Conservation (phyloP, 2,329 filamentous ascomycete genomes). For the Colletotrichum tanaceti region DNA sequence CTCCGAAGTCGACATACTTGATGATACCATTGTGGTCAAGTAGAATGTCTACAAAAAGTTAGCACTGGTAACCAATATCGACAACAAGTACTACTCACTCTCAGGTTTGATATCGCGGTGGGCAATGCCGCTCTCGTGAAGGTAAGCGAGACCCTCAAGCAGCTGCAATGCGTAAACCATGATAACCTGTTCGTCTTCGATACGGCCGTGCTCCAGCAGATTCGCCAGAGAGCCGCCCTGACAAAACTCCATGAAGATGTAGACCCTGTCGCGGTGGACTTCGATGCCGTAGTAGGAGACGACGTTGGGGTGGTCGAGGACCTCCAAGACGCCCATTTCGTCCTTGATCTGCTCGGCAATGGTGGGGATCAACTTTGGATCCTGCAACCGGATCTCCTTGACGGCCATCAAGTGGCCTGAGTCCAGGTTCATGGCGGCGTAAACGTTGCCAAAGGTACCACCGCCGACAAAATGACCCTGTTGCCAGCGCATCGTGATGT, state of each 20-base stretch:
- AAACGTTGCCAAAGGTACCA: constrained; percentile 96
- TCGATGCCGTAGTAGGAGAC: constrained; percentile 98
- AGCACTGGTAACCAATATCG: constrained; percentile 17
- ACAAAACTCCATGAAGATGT: constrained; percentile 99
- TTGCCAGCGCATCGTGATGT: constrained; percentile 96
- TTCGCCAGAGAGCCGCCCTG: constrained; percentile 92
- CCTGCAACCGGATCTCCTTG: constrained; percentile 97
- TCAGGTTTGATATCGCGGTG: constrained; percentile 99
- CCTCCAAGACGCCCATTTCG: constrained; percentile 96
- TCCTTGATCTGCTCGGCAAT: constrained; percentile 95
- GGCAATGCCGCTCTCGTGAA: constrained; percentile 91
- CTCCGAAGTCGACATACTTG: constrained; percentile 99
- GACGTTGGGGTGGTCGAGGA: constrained; percentile 96
- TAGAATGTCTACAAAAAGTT: constrained; percentile 76
- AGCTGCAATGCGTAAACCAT: constrained; percentile 97
- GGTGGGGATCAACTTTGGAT: constrained; percentile 93
- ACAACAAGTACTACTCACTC: constrained; percentile 70
- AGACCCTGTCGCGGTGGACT: constrained; percentile 98
- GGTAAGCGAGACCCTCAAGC: constrained; percentile 91
- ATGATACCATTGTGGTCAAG: constrained; percentile 98
- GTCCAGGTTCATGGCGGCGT: constrained; percentile 96
- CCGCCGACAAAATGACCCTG: constrained; percentile 98
- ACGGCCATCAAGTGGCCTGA: constrained; percentile 97
- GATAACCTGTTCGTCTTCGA: constrained; percentile 97
- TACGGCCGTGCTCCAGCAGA: constrained; percentile 92